Conservation (phyloP, 345 rosid species). For the Populus pruinosa region DNA sequence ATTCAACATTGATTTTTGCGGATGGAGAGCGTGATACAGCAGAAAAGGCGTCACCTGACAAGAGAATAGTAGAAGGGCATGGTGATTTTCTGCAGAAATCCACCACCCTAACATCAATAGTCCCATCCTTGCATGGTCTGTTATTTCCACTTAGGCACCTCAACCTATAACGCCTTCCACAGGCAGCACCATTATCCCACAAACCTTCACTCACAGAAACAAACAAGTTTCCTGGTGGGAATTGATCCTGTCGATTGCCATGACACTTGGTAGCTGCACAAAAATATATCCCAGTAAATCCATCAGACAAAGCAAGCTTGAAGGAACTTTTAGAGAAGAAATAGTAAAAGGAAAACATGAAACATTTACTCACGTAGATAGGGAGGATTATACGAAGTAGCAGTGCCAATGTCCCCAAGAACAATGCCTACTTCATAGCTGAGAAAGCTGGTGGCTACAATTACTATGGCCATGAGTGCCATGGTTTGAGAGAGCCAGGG, state of each 20-base stretch:
- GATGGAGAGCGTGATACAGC: conserved; percentile 11
- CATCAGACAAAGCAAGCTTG: not conserved
- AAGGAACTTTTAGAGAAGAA: not conserved
- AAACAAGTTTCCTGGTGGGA: not conserved
- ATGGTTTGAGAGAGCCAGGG: not conserved
- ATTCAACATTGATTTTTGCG: conserved; percentile 34
- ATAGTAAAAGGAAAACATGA: not conserved
- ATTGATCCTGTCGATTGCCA: not conserved
- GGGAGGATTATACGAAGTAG: conserved; percentile 24
- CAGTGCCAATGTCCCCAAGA: conserved; percentile 30
- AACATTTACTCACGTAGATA: conserved; percentile 25
- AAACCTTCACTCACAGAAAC: conserved; percentile 30
- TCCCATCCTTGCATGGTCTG: conserved; percentile 24
- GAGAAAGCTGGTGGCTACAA: conserved; percentile 1
- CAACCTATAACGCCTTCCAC: conserved; percentile 28
- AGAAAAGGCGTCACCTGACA: conserved; percentile 26
- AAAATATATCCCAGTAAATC: not conserved
- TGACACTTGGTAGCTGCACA: conserved; percentile 4
- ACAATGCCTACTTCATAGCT: conserved; percentile 2
- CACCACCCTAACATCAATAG: conserved; percentile 35
- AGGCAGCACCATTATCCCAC: conserved; percentile 43
- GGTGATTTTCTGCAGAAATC: conserved; percentile 32
- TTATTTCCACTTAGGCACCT: conserved; percentile 32
- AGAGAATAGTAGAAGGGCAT: conserved; percentile 33
- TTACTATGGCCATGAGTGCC: not conserved